Evolutionary conservation across 257 asterid species (phyloP).

Genomic region (Solanum habrochaites): DNA sequence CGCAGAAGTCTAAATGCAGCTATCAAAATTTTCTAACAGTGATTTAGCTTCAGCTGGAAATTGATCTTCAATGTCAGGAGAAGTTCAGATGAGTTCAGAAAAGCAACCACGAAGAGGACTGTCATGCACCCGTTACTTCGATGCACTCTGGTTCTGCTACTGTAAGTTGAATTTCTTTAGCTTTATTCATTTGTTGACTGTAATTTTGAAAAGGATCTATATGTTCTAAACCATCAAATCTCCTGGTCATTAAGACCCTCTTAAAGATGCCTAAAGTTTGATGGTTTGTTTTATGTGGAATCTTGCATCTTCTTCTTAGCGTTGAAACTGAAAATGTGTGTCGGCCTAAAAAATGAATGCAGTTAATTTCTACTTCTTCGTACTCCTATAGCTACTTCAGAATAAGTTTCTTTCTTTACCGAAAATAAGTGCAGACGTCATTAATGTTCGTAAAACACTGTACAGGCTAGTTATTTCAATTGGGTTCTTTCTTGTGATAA

Average conservation of each 20-base stretch:
- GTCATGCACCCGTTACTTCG: slow-evolving; percentile 58
- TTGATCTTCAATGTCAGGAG: background rate
- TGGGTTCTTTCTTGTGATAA: background rate
- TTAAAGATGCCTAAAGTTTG: background rate
- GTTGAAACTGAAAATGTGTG: background rate
- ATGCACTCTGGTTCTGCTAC: slow-evolving; percentile 87
- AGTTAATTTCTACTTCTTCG: background rate
- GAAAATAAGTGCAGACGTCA: background rate
- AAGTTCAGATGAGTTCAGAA: background rate
- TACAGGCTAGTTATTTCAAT: background rate
- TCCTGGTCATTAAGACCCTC: background rate
- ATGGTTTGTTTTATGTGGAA: background rate
- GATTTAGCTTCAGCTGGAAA: background rate
- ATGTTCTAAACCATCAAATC: background rate
- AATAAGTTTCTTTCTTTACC: background rate
- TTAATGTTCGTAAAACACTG: background rate
- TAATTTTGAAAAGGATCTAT: background rate
- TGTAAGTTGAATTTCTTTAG: slow-evolving; percentile 27
- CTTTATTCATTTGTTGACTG: background rate
- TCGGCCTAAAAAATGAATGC: background rate
- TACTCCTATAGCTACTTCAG: background rate
- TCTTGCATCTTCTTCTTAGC: background rate
- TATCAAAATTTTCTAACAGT: background rate
- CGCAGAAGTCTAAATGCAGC: background rate
- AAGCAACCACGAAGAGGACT: slow-evolving; percentile 14